Evolutionary conservation across 768 basidiomycete genomes (phyloP), one percentile per base, ranked within the genome.

Genomic region (Hygrophoropsis aurantiaca): DNA sequence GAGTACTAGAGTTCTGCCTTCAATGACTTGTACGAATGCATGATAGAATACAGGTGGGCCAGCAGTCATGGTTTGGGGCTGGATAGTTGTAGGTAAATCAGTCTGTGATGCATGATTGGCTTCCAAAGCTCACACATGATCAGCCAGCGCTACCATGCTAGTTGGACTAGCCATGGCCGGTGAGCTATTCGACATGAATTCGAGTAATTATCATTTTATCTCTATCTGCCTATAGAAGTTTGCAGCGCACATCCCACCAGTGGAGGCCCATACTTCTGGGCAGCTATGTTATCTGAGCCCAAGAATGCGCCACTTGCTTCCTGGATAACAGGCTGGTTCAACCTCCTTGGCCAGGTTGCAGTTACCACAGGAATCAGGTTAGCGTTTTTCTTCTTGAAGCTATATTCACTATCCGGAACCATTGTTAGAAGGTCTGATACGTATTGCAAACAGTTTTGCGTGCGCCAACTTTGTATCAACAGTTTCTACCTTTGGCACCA

Each of bases 251-350:
- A 82, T 67, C 84, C 82, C 4, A 85, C 84, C 2, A 82, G 79
- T 40, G 84, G 86, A 5, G 86, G 86, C 0, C 86, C 87, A 0
- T 87, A 88, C 56, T 87, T 82, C 63, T 88, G 87, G 87, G 81
- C 85, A n/a, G 85, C 86, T 1, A 85, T 87, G 79, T 65, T 89
- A 1, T 80, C 84, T 2, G 69, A 70, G 44, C 79, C 77, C 1
- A 54, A 76, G 53, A 64, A 75, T 30, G 84, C 84, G 3, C 69
- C 85, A 1, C 71, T 87, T 24, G 82, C 84, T 2, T 85, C 85
- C 0, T 90, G 86, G 86, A 73, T 84, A 11, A 84, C 83, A 1
- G 87, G 82, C 10, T 85, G 84, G 83, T 85, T 87, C 65, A 86
- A 87, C 58, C 67, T 86, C 13, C 69, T 87, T 10, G 85, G 85